Conservation (phyloP, 2,329 filamentous ascomycete genomes). For the Cytospora paraplurivora region DNA sequence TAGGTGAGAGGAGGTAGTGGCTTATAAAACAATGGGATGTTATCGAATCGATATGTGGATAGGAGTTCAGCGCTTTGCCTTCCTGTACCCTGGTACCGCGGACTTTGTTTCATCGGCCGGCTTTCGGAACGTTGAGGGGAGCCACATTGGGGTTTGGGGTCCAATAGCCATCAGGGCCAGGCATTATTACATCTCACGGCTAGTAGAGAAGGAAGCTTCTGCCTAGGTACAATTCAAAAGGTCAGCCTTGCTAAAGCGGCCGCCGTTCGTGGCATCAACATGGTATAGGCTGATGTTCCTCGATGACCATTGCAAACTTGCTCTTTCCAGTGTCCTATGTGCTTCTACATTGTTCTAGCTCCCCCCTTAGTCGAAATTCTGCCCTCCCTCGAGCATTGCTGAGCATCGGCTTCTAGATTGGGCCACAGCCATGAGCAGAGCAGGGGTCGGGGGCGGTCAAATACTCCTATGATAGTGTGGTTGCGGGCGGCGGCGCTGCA, state of each 20-base stretch:
- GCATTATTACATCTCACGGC: background rate
- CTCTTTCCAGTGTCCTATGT: background rate
- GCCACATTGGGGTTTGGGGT: background rate
- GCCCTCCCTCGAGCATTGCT: too few species aligned
- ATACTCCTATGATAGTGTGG: too few species aligned
- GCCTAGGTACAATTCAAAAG: background rate
- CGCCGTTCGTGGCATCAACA: background rate
- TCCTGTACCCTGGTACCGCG: background rate
- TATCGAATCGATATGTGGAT: too few species aligned
- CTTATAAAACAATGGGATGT: too few species aligned
- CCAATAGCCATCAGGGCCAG: background rate
- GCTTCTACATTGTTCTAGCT: too few species aligned
- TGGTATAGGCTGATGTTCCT: background rate
- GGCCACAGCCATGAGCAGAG: constrained; percentile 31
- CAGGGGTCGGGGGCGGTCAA: too few species aligned
- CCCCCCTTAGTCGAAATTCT: too few species aligned
- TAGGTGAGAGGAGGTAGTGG: background rate
- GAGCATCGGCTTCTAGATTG: constrained; percentile 30
- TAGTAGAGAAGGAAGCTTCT: background rate
- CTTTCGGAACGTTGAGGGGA: background rate
- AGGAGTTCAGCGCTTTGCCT: background rate
- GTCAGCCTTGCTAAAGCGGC: background rate
- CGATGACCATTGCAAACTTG: background rate
- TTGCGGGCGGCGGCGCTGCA: too few species aligned
- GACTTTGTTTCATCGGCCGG: background rate